Percentiles rank a stretch among this genome's conserved stretches.
phyloP scores from a whole-genome alignment of 306 rosid genomes.

The Psophocarpus tetragonolobus region DNA sequence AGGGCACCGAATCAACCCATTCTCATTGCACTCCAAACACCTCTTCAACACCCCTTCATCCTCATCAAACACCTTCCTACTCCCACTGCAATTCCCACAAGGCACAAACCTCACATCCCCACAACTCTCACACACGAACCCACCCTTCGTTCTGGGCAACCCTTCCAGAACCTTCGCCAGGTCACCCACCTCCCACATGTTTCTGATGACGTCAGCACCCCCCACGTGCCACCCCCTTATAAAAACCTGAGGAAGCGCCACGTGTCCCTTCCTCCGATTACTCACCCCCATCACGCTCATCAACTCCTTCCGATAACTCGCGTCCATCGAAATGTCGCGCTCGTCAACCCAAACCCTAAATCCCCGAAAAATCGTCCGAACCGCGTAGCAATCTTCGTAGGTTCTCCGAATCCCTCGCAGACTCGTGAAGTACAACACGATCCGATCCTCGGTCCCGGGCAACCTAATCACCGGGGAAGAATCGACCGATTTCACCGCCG shows the following conservation, averaged over 20 bases:
- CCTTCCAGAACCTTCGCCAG: conserved; percentile 72
- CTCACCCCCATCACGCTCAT: conserved; percentile 59
- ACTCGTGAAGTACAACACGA: conserved; percentile 83
- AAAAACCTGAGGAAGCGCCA: conserved; percentile 76
- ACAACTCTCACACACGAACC: conserved; percentile 76
- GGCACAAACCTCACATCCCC: conserved; percentile 90
- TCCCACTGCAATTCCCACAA: conserved; percentile 79
- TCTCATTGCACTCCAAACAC: conserved; percentile 87
- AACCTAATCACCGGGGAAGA: conserved; percentile 34
- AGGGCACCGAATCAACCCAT: conserved; percentile 86
- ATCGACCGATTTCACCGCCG: not conserved
- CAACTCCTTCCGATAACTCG: conserved; percentile 64
- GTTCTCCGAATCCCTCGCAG: conserved; percentile 86
- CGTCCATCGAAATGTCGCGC: conserved; percentile 84
- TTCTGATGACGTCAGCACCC: conserved; percentile 73
- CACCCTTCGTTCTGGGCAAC: conserved; percentile 64
- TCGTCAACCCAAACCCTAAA: conserved; percentile 97
- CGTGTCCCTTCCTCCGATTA: conserved; percentile 43
- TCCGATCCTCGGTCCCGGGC: conserved; percentile 78
- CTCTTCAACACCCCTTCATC: conserved; percentile 72
- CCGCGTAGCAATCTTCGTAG: conserved; percentile 85
- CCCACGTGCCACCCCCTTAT: conserved; percentile 73
- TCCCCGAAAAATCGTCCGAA: conserved; percentile 72
- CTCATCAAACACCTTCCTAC: conserved; percentile 87
- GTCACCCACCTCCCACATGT: conserved; percentile 78